Evolutionary conservation across 306 rosid species (phyloP), one percentile per base, ranked within the genome.

Genomic region (Casuarina cunninghamiana): DNA sequence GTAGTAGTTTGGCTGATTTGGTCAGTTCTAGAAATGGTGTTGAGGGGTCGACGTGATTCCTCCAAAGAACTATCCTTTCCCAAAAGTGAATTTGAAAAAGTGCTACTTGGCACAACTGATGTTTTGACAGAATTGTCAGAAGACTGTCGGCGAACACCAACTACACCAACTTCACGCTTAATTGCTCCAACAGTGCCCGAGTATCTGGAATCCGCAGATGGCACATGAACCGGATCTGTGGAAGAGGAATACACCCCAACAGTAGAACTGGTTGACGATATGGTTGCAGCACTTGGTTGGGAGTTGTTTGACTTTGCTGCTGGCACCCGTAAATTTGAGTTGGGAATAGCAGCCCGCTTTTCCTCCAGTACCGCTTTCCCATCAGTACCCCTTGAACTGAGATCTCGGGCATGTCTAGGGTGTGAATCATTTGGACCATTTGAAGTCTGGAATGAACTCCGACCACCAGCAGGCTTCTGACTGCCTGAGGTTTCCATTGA

Each of bases 151-250:
- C 97, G 91, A 80, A 89, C 87, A 55, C 99, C 98, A 70, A 88
- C 97, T 19, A 91, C 92, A 82, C 98, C 98, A 68, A 96, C 97
- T 81, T 93, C 99, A 70, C 99, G 98, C 84, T 90, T 90, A 79
- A 96, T 96, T 43, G 99, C 98, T 73, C 99, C 99, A 82, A 94
- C 93, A 83, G 84, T 79, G 70, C 93, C 96, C 54, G 92, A 88
- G 55, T 96, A 83, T 84, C 97, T 88, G 73, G 97, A 90, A 90
- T 96, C 98, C 57, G 98, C 98, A 76, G 99, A 93, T 63, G 99
- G 99, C 69, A 96, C 98, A 74, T 96, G 99, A 77, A 96, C 99
- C 21, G 99, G 99, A 87, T 96, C 99, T 21, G 94, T 91, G 58
- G 98, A 86, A 83, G 99, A 96, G 55, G 96, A 91, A 91, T 96